Evolutionary conservation across 129 eudicot species (phyloP), one percentile per base, ranked within the genome.

Genomic region (Dittrichia graveolens): DNA sequence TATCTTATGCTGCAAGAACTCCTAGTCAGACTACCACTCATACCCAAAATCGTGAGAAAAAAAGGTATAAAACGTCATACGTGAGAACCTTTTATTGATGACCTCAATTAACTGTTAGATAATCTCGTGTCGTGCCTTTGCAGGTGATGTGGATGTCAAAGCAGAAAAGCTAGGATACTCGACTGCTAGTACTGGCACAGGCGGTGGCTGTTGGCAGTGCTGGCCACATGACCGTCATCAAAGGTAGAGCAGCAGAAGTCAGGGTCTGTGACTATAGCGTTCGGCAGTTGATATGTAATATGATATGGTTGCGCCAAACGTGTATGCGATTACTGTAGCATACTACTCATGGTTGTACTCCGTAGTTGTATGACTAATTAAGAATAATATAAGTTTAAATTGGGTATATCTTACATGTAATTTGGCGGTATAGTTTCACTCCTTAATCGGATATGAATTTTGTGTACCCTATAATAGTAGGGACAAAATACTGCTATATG

Each of bases 201-300:
- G 69, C 14, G 35, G 16, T 65, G 70, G 70, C 70, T 65, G 70
- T 65, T 65, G 70, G 70, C 9, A 65, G 44, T 65, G 70, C 40
- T 65, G 53, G 70, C 13, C 46, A 37, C 68, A 40, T 62, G 68
- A 44, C 35, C 7, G 3, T 35, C 9, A 7, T 61, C 38, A 13
- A 12, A 24, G 10, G 43, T 58, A 58, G 64, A 58, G 15, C 6
- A 11, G 10, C 43, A 58, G 8, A 16, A 56, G 39, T 24, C 5
- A 11, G 37, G 11, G 14, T 34, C 11, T 54, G 60, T 57, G 41
- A 57, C 15, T 57, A 42, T 42, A 7, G 3, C 45, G 1, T 24
- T 24, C 31, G 31, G 45, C 45, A 42, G 8, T 42, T 7, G 7
- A 42, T 42, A 8, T 47, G 13, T 9, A 0, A 46, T 46, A 45